Percentiles rank a stretch among this genome's conserved stretches.
These are phyloP conservation scores for Thermothielavioides terrestris DNA, from an alignment of 495 filamentous ascomycete genomes.

Conservation along the genomic window DNA sequence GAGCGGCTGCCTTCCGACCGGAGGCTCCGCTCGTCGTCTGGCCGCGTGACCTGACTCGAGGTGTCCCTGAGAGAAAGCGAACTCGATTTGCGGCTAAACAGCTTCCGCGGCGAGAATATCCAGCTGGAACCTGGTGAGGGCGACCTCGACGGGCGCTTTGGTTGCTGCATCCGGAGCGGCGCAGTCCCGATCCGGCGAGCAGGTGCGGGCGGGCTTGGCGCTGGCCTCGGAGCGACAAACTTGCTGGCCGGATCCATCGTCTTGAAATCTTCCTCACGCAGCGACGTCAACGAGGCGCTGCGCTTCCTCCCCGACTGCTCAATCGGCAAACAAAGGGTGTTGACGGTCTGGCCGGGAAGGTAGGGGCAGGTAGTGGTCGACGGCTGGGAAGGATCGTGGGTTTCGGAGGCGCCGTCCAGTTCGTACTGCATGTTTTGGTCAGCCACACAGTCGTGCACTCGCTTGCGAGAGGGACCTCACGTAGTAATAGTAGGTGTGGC, in stretches of 20 bases:
- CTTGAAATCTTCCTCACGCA: slow-evolving; percentile 45
- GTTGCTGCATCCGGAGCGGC: slow-evolving; percentile 40
- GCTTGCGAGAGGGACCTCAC: slow-evolving; percentile 42
- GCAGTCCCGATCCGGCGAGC: slow-evolving; percentile 48
- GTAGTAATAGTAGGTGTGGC: slow-evolving; percentile 90
- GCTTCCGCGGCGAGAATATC: slow-evolving; percentile 34
- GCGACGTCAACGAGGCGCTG: slow-evolving; percentile 44
- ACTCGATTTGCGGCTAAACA: slow-evolving; percentile 34
- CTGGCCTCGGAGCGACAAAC: slow-evolving; percentile 59
- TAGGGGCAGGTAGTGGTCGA: slow-evolving; percentile 75
- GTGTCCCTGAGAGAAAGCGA: slow-evolving; percentile 21
- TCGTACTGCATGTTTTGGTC: slow-evolving; percentile 52
- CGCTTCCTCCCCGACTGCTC: slow-evolving; percentile 48
- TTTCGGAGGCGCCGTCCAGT: slow-evolving; percentile 64
- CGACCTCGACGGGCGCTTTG: slow-evolving; percentile 39
- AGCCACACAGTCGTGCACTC: slow-evolving; percentile 5
- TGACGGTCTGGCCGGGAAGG: slow-evolving; percentile 76
- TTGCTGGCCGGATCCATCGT: slow-evolving; percentile 75
- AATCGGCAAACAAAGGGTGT: slow-evolving; percentile 69
- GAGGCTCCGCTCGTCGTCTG: slow-evolving; percentile 22
- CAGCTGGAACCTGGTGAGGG: slow-evolving; percentile 39
- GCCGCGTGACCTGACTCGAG: not conserved
- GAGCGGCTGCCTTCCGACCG: slow-evolving; percentile 34
- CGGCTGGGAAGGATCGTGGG: slow-evolving; percentile 58
- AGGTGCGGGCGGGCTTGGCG: slow-evolving; percentile 41